Evolutionary conservation across 352 stramenopile species (phyloP), one percentile per base, ranked within the genome.

Genomic region (Phytophthora foliorum): DNA sequence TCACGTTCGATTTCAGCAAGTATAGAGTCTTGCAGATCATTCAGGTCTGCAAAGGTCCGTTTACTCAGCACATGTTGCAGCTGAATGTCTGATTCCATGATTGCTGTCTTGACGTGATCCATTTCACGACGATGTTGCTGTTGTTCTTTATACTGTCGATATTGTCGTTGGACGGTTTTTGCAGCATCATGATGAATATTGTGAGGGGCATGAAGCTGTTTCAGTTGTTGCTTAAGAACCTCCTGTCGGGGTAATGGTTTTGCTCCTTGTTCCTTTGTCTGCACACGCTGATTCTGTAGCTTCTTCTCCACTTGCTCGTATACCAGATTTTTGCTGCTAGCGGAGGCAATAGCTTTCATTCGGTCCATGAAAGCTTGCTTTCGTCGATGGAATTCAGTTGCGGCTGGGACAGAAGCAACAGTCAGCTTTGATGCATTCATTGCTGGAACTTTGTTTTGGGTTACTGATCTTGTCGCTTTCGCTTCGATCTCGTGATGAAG

Each of bases 361-460:
- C 88, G 78, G 27, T 95, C 77, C 42, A 77, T 60, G 48, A 95
- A 95, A 25, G 82, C 60, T 61, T 91, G 74, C 41, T 93, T 94
- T 17, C 88, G 74, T 25, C 81, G 75, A 44, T 91, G 75, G 51
- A 94, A 95, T 53, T 95, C 88, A 10, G 66, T 76, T 24, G 68
- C 31, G 21, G 82, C 70, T 21, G 75, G 32, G 34, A 58, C n/a
- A 44, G 24, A 17, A 16, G 44, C 58, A 44, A 17, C 21, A 29
- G 1, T 52, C 25, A 49, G 6, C 11, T 49, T 29, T 27, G 48
- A 17, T 8, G 14, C 13, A 31, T 38, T 13, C n/a, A 46, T n/a
- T 14, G 36, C 21, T 54, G 22, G 22, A 11, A 36, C n/a, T 25
- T 45, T 6, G 8, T 9, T n/a, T 27, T 21, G 4, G n/a, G 38